These are phyloP conservation scores for Russula olivacea DNA, from an alignment of 768 basidiomycete species.

Conservation along the genomic window DNA sequence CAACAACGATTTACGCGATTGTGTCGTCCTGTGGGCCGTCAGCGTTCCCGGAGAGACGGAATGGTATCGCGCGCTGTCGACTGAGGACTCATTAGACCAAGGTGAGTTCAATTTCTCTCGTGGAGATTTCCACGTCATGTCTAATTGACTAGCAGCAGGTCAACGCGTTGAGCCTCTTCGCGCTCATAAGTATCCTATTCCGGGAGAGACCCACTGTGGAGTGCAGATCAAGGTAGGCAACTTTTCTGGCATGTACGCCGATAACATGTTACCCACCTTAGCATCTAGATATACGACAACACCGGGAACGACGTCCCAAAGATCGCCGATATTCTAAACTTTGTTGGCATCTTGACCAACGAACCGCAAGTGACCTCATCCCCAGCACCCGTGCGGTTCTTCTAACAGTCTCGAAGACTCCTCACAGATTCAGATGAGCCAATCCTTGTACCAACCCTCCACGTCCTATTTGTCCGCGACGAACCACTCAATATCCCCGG, in stretches of 20 bases:
- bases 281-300: conserved; percentile 52
- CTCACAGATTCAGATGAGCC: conserved; percentile 33
- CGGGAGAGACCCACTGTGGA: conserved; percentile 52
- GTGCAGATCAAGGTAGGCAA: conserved; percentile 59
- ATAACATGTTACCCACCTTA: conserved; percentile 14
- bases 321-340: conserved; percentile 56
- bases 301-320: conserved; percentile 42
- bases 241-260: not conserved
- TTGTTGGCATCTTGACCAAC: conserved; percentile 66
- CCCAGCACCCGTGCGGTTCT: not conserved
- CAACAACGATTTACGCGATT: conserved; percentile 53
- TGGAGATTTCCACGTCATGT: not conserved
- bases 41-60: conserved; percentile 61
- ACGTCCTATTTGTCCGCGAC: conserved; percentile 52
- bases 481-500: conserved; percentile 34
- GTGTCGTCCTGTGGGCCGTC: conserved; percentile 64
- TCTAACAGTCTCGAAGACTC: conserved; percentile 29
- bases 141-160: not conserved
- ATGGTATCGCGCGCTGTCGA: conserved; percentile 45
- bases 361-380: conserved; percentile 48
- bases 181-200: conserved; percentile 62
- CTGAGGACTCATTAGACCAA: conserved; percentile 24
- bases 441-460: conserved; percentile 54
- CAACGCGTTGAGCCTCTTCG: conserved; percentile 26
- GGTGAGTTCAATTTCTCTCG: conserved; percentile 23